phyloP scores from a whole-genome alignment of 2,329 filamentous ascomycete species.

The Myriosclerotinia scirpicola region DNA sequence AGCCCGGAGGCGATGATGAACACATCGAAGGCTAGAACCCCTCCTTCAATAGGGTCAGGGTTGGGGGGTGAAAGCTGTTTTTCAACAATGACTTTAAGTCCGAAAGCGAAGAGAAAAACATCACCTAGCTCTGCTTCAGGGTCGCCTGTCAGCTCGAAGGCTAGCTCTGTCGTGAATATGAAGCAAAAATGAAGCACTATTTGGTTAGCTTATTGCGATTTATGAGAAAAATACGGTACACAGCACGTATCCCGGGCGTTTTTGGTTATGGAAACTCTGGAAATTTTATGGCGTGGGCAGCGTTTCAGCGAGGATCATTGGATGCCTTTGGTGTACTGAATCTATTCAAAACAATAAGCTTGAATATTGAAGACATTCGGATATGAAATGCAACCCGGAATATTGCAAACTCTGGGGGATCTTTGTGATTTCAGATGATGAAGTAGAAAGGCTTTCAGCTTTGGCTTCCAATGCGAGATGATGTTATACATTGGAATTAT shows the following conservation, averaged over 20 bases:
- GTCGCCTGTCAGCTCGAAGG: conserved; percentile 35
- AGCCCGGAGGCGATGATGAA: conserved; percentile 44
- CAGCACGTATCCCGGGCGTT: conserved; percentile 13
- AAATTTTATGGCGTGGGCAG: too few relatives aligned
- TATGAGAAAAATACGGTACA: conserved; percentile 19
- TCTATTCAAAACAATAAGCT: background rate
- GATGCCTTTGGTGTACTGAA: background rate
- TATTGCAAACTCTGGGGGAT: background rate
- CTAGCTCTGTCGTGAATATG: conserved; percentile 33
- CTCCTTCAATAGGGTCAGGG: conserved; percentile 39
- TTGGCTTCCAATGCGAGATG: background rate
- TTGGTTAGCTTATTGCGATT: conserved; percentile 20
- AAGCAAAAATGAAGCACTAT: conserved; percentile 29
- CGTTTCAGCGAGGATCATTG: background rate
- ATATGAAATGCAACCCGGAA: background rate
- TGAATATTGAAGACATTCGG: background rate
- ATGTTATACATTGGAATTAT: conserved; percentile 12
- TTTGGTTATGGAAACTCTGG: background rate
- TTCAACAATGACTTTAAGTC: conserved; percentile 25
- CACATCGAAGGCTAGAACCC: conserved; percentile 51
- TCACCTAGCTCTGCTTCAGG: conserved; percentile 26
- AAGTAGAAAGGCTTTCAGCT: background rate
- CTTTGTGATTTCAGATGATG: background rate
- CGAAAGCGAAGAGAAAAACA: conserved; percentile 29
- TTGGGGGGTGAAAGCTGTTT: conserved; percentile 32